Conservation (phyloP, 441 rosid genomes). For the Pelargonium myrrhifolium region DNA sequence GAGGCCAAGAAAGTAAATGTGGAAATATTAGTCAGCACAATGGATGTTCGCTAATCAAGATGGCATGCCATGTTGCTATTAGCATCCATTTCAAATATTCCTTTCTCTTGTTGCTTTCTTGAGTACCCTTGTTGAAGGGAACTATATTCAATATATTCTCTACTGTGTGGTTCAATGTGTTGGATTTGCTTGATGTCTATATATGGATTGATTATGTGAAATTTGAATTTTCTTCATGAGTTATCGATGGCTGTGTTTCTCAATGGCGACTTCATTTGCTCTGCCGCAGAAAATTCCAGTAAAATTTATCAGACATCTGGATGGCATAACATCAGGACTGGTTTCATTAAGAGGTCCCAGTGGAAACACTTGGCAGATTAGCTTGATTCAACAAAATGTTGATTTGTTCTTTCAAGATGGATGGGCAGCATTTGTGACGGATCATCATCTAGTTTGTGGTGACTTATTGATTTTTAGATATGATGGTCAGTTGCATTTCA, state of each 20-base stretch:
- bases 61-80: background rate
- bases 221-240: background rate
- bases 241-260: background rate
- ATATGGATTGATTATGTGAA: background rate
- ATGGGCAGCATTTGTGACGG: conserved; percentile 39
- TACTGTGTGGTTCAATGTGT: background rate
- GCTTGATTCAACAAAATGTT: conserved; percentile 27
- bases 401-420: conserved; percentile 34
- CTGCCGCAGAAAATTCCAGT: conserved; percentile 41
- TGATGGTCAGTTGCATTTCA: conserved; percentile 40
- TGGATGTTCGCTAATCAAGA: background rate
- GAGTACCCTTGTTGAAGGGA: background rate
- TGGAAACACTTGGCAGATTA: conserved; percentile 40
- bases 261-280: conserved; percentile 9
- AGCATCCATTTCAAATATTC: background rate
- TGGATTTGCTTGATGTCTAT: background rate
- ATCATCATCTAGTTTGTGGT: conserved; percentile 37
- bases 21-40: background rate
- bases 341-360: conserved; percentile 48
- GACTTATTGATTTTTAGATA: conserved; percentile 47
- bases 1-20: background rate
- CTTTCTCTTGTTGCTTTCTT: background rate
- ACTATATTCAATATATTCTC: background rate
- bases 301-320: conserved; percentile 34
- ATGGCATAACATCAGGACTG: conserved; percentile 31